Conservation (phyloP, 768 basidiomycete species). For the Russula olivacea region DNA sequence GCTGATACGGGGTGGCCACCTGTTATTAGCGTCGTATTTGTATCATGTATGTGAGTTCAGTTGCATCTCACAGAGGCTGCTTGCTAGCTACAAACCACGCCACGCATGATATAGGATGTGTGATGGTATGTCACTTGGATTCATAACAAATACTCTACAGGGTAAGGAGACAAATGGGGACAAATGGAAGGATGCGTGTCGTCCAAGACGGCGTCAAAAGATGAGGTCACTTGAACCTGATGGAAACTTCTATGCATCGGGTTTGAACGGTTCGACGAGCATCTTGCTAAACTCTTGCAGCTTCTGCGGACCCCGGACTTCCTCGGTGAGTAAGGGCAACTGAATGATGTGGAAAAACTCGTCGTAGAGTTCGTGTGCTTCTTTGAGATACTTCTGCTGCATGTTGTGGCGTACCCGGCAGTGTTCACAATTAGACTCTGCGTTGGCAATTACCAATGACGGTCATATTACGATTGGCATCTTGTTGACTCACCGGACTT, state of each 20-base stretch:
- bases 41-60: constrained; percentile 17
- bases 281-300: constrained; percentile 89
- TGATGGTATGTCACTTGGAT: neutral
- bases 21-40: constrained; percentile 5
- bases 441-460: neutral
- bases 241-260: constrained; percentile 28
- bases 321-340: constrained; percentile 91
- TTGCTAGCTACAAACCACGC: neutral
- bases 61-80: neutral
- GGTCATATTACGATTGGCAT: neutral
- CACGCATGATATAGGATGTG: neutral
- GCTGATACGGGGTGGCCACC: neutral
- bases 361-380: constrained; percentile 95
- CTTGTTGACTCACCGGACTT: constrained; percentile 58
- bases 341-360: constrained; percentile 97
- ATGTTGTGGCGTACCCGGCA: constrained; percentile 92
- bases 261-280: constrained; percentile 76
- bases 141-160: neutral
- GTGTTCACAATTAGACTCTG: constrained; percentile 92
- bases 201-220: neutral
- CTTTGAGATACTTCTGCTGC: constrained; percentile 96
- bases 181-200: neutral
- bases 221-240: neutral
- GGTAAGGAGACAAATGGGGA: too few relatives aligned
- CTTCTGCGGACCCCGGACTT: constrained; percentile 93